Conservation (phyloP, 805 yeast species). For the Kuraishia ogatae region DNA sequence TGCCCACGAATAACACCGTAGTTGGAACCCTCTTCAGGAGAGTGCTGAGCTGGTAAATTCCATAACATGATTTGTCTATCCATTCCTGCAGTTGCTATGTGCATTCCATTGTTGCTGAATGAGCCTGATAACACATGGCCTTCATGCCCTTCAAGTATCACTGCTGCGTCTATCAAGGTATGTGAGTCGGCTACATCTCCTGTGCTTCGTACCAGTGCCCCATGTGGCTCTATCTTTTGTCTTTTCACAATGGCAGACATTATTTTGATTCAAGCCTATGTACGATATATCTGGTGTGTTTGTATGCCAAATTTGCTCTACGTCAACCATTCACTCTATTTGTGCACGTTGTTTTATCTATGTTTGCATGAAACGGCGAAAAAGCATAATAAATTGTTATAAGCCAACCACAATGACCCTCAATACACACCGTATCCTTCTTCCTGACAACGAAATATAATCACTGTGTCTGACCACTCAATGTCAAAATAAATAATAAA, state of each 20-base stretch:
- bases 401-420: too few relatives aligned
- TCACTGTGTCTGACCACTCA: too few relatives aligned
- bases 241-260: constrained; percentile 18
- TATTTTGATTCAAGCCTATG: not conserved
- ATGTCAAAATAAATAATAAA: not conserved
- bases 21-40: constrained; percentile 18
- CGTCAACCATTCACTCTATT: too few relatives aligned
- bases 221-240: constrained; percentile 13
- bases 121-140: constrained; percentile 44
- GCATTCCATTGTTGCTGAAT: constrained; percentile 42
- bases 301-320: too few relatives aligned
- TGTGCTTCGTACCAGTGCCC: not conserved
- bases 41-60: constrained; percentile 12
- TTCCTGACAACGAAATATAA: too few relatives aligned
- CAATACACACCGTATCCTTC: too few relatives aligned
- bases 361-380: too few relatives aligned
- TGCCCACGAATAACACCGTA: constrained; percentile 45
- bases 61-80: constrained; percentile 38
- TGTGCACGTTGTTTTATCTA: too few relatives aligned
- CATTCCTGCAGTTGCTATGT: constrained; percentile 53
- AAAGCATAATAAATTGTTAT: too few relatives aligned
- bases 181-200: constrained; percentile 1
- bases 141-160: constrained; percentile 36
- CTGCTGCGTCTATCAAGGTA: constrained; percentile 9
- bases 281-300: not conserved